Base-by-base conservation (phyloP, 805 yeast genomes). In the Candida takata region DNA sequence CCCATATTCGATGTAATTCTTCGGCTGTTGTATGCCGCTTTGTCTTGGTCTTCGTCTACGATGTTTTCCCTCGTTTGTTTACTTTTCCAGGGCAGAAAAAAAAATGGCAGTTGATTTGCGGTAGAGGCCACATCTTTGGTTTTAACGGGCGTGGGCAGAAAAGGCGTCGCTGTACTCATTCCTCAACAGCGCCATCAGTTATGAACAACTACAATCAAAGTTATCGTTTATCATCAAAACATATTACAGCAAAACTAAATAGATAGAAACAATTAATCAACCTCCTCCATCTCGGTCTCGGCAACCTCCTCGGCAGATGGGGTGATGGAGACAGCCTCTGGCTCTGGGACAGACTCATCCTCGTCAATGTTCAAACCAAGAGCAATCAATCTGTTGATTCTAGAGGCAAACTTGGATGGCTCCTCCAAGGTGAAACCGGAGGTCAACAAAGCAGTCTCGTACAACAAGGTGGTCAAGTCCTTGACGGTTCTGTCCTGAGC, bases 351-450 rank as follows among this genome's bases (percentile, higher is more conserved):
- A 38, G 60, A 77, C 58, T 79, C 85, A 24, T 79, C 87, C 66
- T 86, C 96, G 58, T 92, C 98, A 59, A 92, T 87, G 82, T 92
- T 88, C 65, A 92, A 82, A 67, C 99, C 99, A 60, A 92, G 79
- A 38, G 97, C 84, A 59, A 92, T 90, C 69, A 92, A 80, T 70
- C 97, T 84, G 83, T 92, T 92, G 69, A 92, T 90, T 78, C 99
- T 87, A 57, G 84, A 69, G 56, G 99, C 97, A 61, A 92, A 92
- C 37, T 96, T 80, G 61, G 83, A 79, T 73, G 99, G 98, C 73
- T 92, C 99, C 60, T 92, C 98, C 62, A 92, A 79, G 52, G 97
- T 72, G 88, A 92, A 92, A 69, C 99, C 99, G 48, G 98, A 92
- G 38, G 97, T 92, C 64, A 92, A 77, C 65, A 92, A 74, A 42